A percentile compares a stretch with the other conserved stretches of the same genome.
Conservation (phyloP, 768 basidiomycete genomes). For the Lepiota brunneoincarnata region DNA sequence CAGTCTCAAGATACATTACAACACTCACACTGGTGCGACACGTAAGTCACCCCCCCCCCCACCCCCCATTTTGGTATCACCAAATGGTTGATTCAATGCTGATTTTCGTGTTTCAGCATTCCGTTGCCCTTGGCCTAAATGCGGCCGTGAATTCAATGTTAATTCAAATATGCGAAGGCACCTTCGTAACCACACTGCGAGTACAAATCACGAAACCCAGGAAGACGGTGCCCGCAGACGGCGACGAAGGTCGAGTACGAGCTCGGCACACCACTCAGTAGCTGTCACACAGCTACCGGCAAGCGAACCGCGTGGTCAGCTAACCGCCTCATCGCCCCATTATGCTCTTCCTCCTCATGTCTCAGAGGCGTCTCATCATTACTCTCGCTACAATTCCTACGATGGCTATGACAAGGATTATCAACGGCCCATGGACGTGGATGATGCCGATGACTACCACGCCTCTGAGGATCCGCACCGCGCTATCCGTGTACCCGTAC, state of each 20-base stretch:
- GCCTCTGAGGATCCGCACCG: constrained; percentile 16
- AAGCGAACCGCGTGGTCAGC: background rate
- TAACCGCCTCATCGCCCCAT: background rate
- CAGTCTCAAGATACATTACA: constrained; percentile 62
- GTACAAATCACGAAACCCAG: constrained; percentile 28
- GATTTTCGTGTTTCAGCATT: constrained; percentile 46
- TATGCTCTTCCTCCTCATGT: background rate
- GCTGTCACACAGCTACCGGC: background rate
- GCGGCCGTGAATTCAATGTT: constrained; percentile 77
- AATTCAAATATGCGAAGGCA: constrained; percentile 86
- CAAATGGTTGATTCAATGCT: background rate
- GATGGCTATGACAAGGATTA: constrained; percentile 12
- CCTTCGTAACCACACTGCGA: constrained; percentile 59
- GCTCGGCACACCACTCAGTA: background rate
- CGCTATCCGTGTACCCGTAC: background rate
- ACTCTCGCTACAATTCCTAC: background rate
- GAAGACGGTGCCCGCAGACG: constrained; percentile 26
- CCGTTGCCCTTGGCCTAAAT: constrained; percentile 70
- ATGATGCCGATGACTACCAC: constrained; percentile 21
- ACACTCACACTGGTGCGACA: constrained; percentile 67
- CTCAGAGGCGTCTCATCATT: background rate
- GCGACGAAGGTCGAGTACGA: constrained; percentile 16
- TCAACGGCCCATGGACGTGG: constrained; percentile 15
- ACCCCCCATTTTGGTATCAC: background rate
- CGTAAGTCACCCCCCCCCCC: constrained; percentile 52